Evolutionary conservation across 2,329 filamentous ascomycete species (phyloP), one percentile per base, ranked within the genome.

Genomic region (Fusarium concolor): DNA sequence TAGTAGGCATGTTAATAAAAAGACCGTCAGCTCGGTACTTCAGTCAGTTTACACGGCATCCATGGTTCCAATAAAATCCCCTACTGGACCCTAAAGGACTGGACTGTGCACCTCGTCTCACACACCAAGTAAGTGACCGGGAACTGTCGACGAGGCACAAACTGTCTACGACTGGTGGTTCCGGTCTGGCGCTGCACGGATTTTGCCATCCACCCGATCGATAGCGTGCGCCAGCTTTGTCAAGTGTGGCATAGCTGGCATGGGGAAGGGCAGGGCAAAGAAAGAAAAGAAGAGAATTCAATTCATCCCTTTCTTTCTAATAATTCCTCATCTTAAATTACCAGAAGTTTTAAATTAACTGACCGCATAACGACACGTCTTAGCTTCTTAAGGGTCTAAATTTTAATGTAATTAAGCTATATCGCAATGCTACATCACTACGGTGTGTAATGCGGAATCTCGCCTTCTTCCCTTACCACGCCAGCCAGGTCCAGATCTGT

Each of bases 161-260:
- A 58, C 61, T 62, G 53, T 38, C 17, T 35, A 17, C 31, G 18
- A 72, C 65, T 43, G 70, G 62, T 31, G 51, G 62, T 29, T 46
- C 56, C 31, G 70, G 52, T 39, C 56, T 26, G 68, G 52, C 41
- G 54, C 69, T 45, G 49, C 42, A 60, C 59, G 68, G 57, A 56
- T 57, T 47, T 51, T 63, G 42, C 54, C 62, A 56, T 56, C 47
- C 35, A 42, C n/a, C 20, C 29, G 24, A 33, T 45, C 38, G 38
- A 56, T 42, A 54, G 42, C 31, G 11, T 51, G 56, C 44, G 43
- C 61, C 58, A 65, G 60, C 56, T 55, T 52, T 44, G n/a, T 64
- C 43, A 33, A 63, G 61, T 50, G 42, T 60, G 61, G 57, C 59
- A 67, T 62, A 74, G 9, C 28, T n/a, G n/a, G n/a, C n/a, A n/a